Evolutionary conservation across 176 grass and related monocot species (phyloP).

Genomic region (Panicum miliaceum): DNA sequence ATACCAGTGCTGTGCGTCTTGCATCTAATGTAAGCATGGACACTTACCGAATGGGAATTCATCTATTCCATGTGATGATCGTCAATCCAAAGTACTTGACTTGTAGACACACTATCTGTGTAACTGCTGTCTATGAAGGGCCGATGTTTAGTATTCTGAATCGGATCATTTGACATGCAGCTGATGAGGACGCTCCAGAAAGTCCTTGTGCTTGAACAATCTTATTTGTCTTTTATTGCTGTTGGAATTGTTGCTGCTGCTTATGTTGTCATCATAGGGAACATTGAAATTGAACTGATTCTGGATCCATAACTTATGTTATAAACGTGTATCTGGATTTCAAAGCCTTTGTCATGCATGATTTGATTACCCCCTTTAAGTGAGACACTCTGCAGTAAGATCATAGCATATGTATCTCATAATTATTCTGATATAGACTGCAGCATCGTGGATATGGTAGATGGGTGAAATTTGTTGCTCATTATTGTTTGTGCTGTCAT

Average conservation of each 20-base stretch:
- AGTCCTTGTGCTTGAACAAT: slow-evolving; percentile 11
- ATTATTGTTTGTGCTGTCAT: slow-evolving; percentile 25
- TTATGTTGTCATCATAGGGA: background rate
- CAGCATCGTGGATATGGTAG: background rate
- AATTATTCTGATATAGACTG: background rate
- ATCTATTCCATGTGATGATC: slow-evolving; percentile 15
- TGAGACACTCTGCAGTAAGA: slow-evolving; percentile 12
- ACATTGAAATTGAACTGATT: slow-evolving; percentile 31
- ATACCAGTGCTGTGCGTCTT: background rate
- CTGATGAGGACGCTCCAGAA: slow-evolving; percentile 5
- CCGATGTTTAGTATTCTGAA: background rate
- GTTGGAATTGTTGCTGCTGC: slow-evolving; percentile 22
- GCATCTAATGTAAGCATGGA: slow-evolving; percentile 1
- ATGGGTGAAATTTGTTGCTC: slow-evolving; percentile 20
- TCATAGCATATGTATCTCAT: background rate
- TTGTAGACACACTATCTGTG: slow-evolving; percentile 18
- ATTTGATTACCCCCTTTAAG: slow-evolving; percentile 12
- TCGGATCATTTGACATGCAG: slow-evolving; percentile 18
- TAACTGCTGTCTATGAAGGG: slow-evolving; percentile 27
- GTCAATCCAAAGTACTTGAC: slow-evolving; percentile 15
- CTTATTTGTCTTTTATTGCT: background rate
- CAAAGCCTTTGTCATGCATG: slow-evolving; percentile 1
- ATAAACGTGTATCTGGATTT: slow-evolving; percentile 15
- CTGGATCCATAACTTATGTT: background rate
- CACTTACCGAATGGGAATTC: background rate